Base-by-base conservation (phyloP, 2,329 filamentous ascomycete species). In the Periglandula ipomoeae region DNA sequence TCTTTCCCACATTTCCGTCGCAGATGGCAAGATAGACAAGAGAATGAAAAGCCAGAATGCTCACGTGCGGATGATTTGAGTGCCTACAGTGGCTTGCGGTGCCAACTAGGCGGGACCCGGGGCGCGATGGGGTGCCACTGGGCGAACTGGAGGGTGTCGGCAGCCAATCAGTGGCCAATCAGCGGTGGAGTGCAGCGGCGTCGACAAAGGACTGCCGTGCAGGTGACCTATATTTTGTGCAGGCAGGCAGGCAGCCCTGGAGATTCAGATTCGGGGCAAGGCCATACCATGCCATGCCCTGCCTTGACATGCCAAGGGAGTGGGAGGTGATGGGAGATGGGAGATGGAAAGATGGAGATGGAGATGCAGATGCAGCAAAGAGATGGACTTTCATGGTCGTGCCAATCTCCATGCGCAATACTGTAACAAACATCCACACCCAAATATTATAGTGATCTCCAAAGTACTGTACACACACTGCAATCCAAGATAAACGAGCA, bases 51-150 rank as follows among this genome's bases (percentile, higher is more conserved):
- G 23, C 32, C 32, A 24, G 41, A 47, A 9, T 50, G 50, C 46
- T 55, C 53, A 55, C 53, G 53, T 50, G 53, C 48, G 19, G 20
- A 48, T n/a, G 30, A 43, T 38, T 40, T 2, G 11, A 44, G 39
- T 38, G 39, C 15, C 47, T 37, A 19, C 38, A 37, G 42, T 47
- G 49, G 44, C 49, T 46, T 34, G 40, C 34, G 39, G 49, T 48
- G 50, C 52, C 45, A 50, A 43, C 44, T 45, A 39, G 45, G 52
- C 47, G 50, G 50, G 50, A 46, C 47, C 37, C 10, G 50, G 46
- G 48, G 50, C 35, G 32, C 45, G 20, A 23, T n/a, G 11, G 44
- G 35, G 20, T 40, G 9, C 20, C 38, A 41, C 38, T 5, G 9
- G 44, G 50, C 48, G 8, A 41, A 35, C 46, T 46, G 24, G 35